Conservation (phyloP, 2,329 filamentous ascomycete species). For the Septoria linicola region DNA sequence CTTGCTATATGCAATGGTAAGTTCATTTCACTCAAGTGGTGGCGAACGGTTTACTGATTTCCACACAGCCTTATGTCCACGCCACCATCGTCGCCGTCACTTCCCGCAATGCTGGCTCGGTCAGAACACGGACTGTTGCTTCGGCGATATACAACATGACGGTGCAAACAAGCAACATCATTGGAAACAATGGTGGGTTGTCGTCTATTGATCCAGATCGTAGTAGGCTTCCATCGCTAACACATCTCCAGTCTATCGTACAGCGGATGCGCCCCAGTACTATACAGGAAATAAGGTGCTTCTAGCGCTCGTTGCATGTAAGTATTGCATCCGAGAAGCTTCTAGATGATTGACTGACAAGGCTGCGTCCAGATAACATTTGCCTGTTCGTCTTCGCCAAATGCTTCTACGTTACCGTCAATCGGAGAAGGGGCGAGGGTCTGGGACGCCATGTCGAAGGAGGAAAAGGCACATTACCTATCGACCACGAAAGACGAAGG, state of each 20-base stretch:
- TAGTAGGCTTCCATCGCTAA: too few relatives aligned
- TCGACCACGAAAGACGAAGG: slow-evolving; percentile 40
- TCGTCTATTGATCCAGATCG: too few relatives aligned
- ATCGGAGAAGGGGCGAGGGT: slow-evolving; percentile 42
- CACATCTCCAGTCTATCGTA: too few relatives aligned
- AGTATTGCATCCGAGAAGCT: too few relatives aligned
- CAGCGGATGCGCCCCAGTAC: slow-evolving; percentile 57
- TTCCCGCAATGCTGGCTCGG: slow-evolving; percentile 62
- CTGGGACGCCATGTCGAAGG: slow-evolving; percentile 52
- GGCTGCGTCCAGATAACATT: too few relatives aligned
- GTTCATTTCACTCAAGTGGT: too few relatives aligned
- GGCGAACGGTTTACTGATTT: too few relatives aligned
- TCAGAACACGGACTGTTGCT: slow-evolving; percentile 59
- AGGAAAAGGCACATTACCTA: slow-evolving; percentile 53
- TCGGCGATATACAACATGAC: slow-evolving; percentile 61
- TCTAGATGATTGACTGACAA: too few relatives aligned
- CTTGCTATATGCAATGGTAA: slow-evolving; percentile 41
- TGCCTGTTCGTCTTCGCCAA: slow-evolving; percentile 54
- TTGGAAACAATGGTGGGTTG: slow-evolving; percentile 38
- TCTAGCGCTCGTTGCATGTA: slow-evolving; percentile 48
- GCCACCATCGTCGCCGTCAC: slow-evolving; percentile 62
- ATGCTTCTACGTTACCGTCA: slow-evolving; percentile 54
- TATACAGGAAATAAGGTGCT: slow-evolving; percentile 55
- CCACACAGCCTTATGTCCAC: slow-evolving; percentile 52
- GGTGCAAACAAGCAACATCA: slow-evolving; percentile 44